These are phyloP conservation scores for Trichoderma koningii DNA, from an alignment of 2,329 filamentous ascomycete genomes.

Conservation along the genomic window DNA sequence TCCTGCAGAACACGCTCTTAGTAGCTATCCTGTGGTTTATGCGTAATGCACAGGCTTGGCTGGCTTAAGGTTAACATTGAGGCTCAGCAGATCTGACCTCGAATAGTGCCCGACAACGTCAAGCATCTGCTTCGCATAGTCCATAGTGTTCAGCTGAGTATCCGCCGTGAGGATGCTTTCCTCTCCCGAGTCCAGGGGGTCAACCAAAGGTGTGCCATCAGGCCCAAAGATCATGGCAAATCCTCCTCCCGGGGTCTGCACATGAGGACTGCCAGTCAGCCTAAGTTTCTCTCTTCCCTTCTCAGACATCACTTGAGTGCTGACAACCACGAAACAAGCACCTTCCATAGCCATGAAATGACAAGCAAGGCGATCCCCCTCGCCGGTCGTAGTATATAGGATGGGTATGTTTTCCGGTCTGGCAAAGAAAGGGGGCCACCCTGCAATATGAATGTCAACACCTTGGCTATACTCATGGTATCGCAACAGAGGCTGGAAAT, in stretches of 20 bases:
- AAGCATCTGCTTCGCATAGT: slow-evolving; percentile 42
- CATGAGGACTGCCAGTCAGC: slow-evolving; percentile 1
- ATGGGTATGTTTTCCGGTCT: not conserved
- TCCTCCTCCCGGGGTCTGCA: slow-evolving; percentile 43
- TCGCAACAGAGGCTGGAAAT: slow-evolving; percentile 37
- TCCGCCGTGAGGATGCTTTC: slow-evolving; percentile 54
- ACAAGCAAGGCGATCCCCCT: slow-evolving; percentile 1
- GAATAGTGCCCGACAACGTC: slow-evolving; percentile 39
- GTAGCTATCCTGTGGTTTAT: not conserved
- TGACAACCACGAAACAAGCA: not conserved
- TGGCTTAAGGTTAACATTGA: slow-evolving; percentile 37
- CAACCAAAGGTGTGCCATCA: slow-evolving; percentile 50
- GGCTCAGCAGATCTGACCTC: slow-evolving; percentile 42
- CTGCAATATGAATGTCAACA: slow-evolving; percentile 1
- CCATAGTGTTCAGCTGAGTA: slow-evolving; percentile 46
- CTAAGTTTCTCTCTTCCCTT: not conserved
- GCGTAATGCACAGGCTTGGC: not conserved
- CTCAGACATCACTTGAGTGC: not conserved
- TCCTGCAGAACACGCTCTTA: not conserved
- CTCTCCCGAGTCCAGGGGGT: slow-evolving; percentile 41
- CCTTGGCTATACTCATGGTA: slow-evolving; percentile 7
- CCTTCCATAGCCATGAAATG: slow-evolving; percentile 14
- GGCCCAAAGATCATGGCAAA: slow-evolving; percentile 55
- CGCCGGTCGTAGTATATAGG: not conserved
- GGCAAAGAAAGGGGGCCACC: slow-evolving; percentile 1